These are phyloP conservation scores for Prosopis cineraria DNA, from an alignment of 306 rosid species.

Conservation along the genomic window DNA sequence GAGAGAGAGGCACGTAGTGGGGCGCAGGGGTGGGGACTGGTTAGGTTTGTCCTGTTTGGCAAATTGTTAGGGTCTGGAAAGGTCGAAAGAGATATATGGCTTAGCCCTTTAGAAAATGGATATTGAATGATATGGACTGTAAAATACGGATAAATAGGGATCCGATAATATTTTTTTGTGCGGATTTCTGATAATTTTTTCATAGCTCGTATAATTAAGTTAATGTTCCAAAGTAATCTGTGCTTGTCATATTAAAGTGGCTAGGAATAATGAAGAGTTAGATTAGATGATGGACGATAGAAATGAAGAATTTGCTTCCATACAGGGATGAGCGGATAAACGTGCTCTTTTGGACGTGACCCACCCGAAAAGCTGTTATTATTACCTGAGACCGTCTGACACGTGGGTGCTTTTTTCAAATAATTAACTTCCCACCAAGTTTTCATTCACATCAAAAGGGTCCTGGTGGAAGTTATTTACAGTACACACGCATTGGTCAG, in stretches of 20 bases:
- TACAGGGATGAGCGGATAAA: conserved; percentile 29
- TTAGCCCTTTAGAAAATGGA: not conserved
- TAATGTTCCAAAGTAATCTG: no score
- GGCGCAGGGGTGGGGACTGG: not conserved
- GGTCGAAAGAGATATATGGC: conserved; percentile 5
- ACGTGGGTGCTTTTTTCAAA: conserved; percentile 28
- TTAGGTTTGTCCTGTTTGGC: not conserved
- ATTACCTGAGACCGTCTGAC: conserved; percentile 27
- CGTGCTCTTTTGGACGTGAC: conserved; percentile 31
- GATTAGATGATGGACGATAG: no score
- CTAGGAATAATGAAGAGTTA: no score
- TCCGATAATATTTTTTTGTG: not conserved
- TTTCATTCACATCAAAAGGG: not conserved
- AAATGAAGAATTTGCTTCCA: no score
- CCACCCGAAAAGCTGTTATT: conserved; percentile 41
- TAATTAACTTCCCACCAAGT: conserved; percentile 1
- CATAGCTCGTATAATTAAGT: no score
- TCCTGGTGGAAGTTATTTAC: not conserved
- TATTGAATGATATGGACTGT: not conserved
- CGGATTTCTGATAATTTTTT: not conserved
- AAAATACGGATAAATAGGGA: not conserved
- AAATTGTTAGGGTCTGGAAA: conserved; percentile 31
- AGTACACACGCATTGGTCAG: not conserved
- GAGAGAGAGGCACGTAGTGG: conserved; percentile 48
- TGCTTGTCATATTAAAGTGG: no score